Evolutionary conservation across 1,284 basidiomycete species (phyloP).

Genomic region (Bjerkandera adusta): DNA sequence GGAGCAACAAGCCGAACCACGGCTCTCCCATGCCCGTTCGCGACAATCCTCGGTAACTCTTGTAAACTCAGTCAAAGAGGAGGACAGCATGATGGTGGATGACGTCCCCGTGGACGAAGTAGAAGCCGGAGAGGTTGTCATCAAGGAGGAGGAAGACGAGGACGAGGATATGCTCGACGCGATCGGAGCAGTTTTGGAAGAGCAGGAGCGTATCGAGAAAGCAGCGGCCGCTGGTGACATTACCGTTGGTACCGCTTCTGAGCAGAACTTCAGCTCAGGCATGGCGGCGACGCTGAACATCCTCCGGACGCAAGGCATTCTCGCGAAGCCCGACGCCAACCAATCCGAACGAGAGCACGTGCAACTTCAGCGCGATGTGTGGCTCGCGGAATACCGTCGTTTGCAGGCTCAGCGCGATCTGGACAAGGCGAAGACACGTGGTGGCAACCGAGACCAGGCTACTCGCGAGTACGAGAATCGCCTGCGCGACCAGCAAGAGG

Average conservation of each 20-base stretch:
- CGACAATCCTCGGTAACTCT: slow-evolving; percentile 43
- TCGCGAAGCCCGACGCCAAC: slow-evolving; percentile 67
- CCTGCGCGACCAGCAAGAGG: slow-evolving; percentile 87
- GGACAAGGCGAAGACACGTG: slow-evolving; percentile 73
- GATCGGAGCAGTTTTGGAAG: slow-evolving; percentile 66
- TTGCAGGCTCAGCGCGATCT: slow-evolving; percentile 77
- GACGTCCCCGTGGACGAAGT: slow-evolving; percentile 71
- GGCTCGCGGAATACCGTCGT: slow-evolving; percentile 85
- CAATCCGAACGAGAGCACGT: slow-evolving; percentile 77
- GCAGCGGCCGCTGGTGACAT: slow-evolving; percentile 31
- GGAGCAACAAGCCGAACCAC: slow-evolving; percentile 41
- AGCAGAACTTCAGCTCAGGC: slow-evolving; percentile 76
- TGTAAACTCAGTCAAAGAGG: slow-evolving; percentile 37
- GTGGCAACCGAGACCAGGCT: slow-evolving; percentile 89
- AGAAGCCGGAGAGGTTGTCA: slow-evolving; percentile 74
- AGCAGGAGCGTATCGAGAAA: slow-evolving; percentile 55
- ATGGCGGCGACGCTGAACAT: slow-evolving; percentile 88
- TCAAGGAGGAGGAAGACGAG: slow-evolving; percentile 76
- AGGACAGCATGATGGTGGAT: slow-evolving; percentile 43
- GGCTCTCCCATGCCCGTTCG: slow-evolving; percentile 30
- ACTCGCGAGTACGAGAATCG: slow-evolving; percentile 95
- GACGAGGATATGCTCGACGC: slow-evolving; percentile 71
- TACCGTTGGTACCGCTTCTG: slow-evolving; percentile 61
- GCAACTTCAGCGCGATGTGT: slow-evolving; percentile 86
- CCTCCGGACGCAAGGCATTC: slow-evolving; percentile 89